A percentile compares a stretch with the other conserved stretches of the same genome.
Conservation (phyloP, 371 early-diverging fungal genomes). For the Entomophthora muscae region DNA sequence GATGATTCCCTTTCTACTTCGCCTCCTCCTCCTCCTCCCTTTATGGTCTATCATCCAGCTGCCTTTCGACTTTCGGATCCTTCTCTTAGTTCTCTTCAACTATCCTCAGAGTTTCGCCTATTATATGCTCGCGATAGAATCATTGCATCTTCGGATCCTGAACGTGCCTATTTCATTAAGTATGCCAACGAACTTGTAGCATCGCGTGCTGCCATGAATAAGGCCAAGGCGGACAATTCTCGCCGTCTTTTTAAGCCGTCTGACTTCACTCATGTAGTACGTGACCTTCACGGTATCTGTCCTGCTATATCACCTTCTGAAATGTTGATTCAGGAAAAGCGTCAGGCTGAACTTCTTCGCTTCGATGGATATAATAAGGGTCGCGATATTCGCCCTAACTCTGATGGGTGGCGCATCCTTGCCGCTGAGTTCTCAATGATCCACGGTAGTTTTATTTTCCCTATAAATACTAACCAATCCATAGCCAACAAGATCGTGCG, state of each 20-base stretch:
- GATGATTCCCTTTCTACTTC: background rate
- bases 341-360: too few species aligned
- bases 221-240: background rate
- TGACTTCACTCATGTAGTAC: background rate
- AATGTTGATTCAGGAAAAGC: background rate
- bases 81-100: background rate
- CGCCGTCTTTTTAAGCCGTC: background rate
- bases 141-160: background rate
- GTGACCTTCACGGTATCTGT: background rate
- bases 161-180: background rate
- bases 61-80: background rate
- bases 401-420: background rate
- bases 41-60: background rate
- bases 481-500: constrained; percentile 2
- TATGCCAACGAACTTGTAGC: background rate
- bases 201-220: background rate
- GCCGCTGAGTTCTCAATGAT: background rate
- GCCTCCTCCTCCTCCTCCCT: background rate
- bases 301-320: background rate
- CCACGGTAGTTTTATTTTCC: background rate
- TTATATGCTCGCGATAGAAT: background rate
- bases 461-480: background rate
- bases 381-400: background rate
- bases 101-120: background rate
- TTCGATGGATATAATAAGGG: background rate